Evolutionary conservation across 495 filamentous ascomycete genomes (phyloP).

Genomic region (Penicillium mononematosum): DNA sequence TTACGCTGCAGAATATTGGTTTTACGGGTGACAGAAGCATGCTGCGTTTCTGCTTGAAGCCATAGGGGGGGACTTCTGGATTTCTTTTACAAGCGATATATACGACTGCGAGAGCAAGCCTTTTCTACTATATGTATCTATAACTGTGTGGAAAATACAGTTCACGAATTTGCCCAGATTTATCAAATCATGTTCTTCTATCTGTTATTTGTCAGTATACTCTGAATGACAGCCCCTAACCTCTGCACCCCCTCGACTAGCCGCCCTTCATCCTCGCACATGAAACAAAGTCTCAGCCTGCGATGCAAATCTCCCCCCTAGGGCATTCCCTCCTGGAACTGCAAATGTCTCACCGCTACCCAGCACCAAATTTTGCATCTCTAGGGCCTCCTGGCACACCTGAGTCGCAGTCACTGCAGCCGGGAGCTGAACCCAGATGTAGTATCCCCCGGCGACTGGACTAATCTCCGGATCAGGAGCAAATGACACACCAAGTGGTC

Average conservation of each 20-base stretch:
- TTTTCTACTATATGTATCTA: not conserved
- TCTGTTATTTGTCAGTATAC: not conserved
- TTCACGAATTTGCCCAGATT: not conserved
- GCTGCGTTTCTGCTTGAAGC: not conserved
- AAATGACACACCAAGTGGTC: constrained; percentile 50
- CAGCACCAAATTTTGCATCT: constrained; percentile 54
- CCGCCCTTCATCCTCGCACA: constrained; percentile 61
- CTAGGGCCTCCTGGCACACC: constrained; percentile 46
- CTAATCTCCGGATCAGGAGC: constrained; percentile 46
- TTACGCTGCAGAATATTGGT: constrained; percentile 73
- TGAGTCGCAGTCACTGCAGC: constrained; percentile 33
- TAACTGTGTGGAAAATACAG: not conserved
- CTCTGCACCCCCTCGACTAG: constrained; percentile 57
- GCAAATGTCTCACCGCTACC: constrained; percentile 58
- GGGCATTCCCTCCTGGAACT: constrained; percentile 46
- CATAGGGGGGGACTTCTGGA: not conserved
- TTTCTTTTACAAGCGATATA: not conserved
- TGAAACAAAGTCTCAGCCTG: constrained; percentile 56
- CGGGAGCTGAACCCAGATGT: constrained; percentile 63
- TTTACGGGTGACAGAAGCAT: constrained; percentile 45
- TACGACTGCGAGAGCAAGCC: not conserved
- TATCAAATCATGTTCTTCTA: not conserved
- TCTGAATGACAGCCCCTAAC: constrained; percentile 34
- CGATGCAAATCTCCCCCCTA: constrained; percentile 32
- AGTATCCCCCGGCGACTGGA: constrained; percentile 62